These are phyloP conservation scores for Tetraselmis chui DNA, from an alignment of 139 green algal species.

Conservation along the genomic window DNA sequence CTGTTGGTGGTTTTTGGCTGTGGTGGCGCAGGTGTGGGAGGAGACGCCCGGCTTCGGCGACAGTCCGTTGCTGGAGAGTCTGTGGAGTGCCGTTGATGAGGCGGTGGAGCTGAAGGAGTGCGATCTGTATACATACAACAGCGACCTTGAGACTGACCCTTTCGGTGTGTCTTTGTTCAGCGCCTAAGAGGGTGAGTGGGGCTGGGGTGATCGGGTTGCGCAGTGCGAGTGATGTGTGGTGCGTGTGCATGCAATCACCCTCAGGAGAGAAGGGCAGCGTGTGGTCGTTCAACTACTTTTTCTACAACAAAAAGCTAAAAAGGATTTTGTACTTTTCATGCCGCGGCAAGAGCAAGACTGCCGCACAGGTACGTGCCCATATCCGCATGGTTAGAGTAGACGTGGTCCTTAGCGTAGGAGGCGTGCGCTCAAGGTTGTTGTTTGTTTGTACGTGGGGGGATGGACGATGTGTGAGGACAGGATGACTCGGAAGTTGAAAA, in stretches of 20 bases:
- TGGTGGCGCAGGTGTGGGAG: slow-evolving; percentile 69
- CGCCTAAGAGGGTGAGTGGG: not conserved
- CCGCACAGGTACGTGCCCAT: slow-evolving; percentile 23
- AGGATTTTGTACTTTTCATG: slow-evolving; percentile 83
- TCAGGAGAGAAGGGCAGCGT: slow-evolving; percentile 70
- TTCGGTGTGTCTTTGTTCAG: slow-evolving; percentile 48
- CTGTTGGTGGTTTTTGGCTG: slow-evolving; percentile 1
- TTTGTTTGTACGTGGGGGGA: not conserved
- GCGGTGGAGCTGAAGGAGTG: slow-evolving; percentile 82
- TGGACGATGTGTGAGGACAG: slow-evolving; percentile 9
- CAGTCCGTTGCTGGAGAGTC: slow-evolving; percentile 70
- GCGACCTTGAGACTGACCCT: slow-evolving; percentile 72
- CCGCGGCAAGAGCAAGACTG: slow-evolving; percentile 41
- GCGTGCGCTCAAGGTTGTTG: not conserved
- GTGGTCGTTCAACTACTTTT: slow-evolving; percentile 98
- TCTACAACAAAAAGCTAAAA: slow-evolving; percentile 96
- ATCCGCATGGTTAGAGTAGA: too few species aligned
- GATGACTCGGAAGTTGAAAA: slow-evolving; percentile 17
- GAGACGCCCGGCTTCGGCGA: slow-evolving; percentile 67
- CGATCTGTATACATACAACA: slow-evolving; percentile 91
- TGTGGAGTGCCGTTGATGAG: slow-evolving; percentile 88
- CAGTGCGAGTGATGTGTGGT: too few species aligned
- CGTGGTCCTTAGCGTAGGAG: too few species aligned
- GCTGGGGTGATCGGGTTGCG: not conserved
- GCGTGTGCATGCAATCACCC: not conserved